These are phyloP conservation scores for Trichomonascus vanleenenianus DNA, from an alignment of 805 yeast genomes.

Conservation along the genomic window DNA sequence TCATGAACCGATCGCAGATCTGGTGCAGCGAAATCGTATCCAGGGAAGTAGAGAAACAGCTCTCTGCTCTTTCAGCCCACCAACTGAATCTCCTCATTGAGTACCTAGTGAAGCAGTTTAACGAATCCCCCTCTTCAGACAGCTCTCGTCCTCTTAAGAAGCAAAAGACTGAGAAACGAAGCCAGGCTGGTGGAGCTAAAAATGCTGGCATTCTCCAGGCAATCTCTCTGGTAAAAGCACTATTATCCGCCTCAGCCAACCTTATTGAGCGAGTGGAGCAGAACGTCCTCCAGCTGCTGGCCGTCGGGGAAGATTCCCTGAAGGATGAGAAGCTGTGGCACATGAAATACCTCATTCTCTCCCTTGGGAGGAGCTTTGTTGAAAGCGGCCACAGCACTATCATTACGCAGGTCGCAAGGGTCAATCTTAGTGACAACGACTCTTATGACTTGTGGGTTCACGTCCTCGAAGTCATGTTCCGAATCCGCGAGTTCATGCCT, in stretches of 20 bases:
- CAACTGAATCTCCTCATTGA: slow-evolving; percentile 7
- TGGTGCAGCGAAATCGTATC: slow-evolving; percentile 4
- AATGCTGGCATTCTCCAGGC: not conserved
- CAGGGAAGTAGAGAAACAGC: slow-evolving; percentile 8
- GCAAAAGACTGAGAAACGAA: not conserved
- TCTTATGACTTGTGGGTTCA: slow-evolving; percentile 1
- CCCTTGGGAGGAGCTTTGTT: slow-evolving; percentile 4
- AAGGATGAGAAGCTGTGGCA: slow-evolving; percentile 6
- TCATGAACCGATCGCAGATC: not conserved
- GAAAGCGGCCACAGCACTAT: not conserved
- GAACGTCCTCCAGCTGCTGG: not conserved
- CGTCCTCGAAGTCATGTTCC: slow-evolving; percentile 6
- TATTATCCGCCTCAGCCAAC: not conserved
- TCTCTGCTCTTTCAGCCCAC: slow-evolving; percentile 4
- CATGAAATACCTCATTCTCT: slow-evolving; percentile 10
- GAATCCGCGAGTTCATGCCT: slow-evolving; percentile 8
- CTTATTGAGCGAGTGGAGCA: not conserved
- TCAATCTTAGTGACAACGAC: not conserved
- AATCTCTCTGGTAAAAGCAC: not conserved
- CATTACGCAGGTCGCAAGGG: not conserved
- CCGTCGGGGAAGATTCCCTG: not conserved
- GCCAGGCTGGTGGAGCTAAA: too few species aligned
- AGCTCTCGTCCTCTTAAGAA: too few species aligned
- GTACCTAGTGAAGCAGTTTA: not conserved
- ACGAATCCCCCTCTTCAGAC: too few species aligned